phyloP scores from a whole-genome alignment of 306 rosid species.

The Calophaca sinica region DNA sequence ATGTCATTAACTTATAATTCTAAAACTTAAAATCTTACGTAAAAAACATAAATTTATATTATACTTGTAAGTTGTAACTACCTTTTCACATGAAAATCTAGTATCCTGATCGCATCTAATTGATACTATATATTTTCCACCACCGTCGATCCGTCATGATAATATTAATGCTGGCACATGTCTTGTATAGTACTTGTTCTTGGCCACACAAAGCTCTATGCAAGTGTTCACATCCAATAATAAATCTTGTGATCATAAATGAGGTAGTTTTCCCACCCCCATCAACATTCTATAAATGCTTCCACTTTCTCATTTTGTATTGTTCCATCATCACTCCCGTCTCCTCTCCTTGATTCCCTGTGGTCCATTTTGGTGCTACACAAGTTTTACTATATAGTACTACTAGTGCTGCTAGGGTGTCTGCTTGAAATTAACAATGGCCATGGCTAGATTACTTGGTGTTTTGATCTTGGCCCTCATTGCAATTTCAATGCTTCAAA shows the following conservation, averaged over 20 bases:
- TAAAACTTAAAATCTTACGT: too few relatives aligned
- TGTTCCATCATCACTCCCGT: conserved; percentile 38
- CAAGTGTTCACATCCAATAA: conserved; percentile 36
- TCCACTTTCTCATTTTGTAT: conserved; percentile 12
- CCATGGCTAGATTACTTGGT: conserved; percentile 59
- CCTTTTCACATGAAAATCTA: conserved; percentile 1
- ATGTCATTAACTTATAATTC: too few relatives aligned
- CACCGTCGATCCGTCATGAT: neutral
- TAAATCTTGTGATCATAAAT: conserved; percentile 21
- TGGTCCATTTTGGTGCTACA: conserved; percentile 13
- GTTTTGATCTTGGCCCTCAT: conserved; percentile 66
- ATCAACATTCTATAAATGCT: conserved; percentile 56
- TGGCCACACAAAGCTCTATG: neutral
- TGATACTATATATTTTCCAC: neutral
- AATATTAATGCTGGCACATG: conserved; percentile 37
- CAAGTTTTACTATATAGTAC: neutral
- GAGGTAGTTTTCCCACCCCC: conserved; percentile 31
- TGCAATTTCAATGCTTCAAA: conserved; percentile 73
- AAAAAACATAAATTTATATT: neutral
- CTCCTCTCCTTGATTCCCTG: neutral
- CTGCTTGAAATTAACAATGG: conserved; percentile 48
- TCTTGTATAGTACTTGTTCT: conserved; percentile 11
- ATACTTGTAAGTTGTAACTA: neutral
- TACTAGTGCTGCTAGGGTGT: neutral
- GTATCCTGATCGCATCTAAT: neutral